These are phyloP conservation scores for Rhynchosporium secalis DNA, from an alignment of 2,329 filamentous ascomycete species.

Conservation along the genomic window DNA sequence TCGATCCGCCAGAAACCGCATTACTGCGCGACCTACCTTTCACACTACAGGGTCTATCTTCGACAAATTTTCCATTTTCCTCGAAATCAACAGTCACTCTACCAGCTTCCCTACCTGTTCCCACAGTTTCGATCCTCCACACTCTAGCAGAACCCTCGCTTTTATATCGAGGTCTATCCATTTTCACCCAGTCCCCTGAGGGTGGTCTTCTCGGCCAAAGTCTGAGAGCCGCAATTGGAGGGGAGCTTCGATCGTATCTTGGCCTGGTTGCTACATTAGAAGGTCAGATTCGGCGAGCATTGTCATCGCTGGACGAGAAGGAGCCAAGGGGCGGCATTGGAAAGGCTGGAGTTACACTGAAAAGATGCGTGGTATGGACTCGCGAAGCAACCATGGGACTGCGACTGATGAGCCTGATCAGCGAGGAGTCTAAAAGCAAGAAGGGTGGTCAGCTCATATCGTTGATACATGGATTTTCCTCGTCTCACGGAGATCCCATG, in stretches of 20 bases:
- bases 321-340: constrained; percentile 70
- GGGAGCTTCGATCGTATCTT: constrained; percentile 85
- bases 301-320: constrained; percentile 70
- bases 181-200: constrained; percentile 78
- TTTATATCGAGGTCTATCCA: constrained; percentile 78
- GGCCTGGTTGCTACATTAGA: constrained; percentile 89
- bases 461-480: constrained; percentile 88
- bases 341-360: constrained; percentile 88
- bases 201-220: constrained; percentile 90
- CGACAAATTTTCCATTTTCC: constrained; percentile 76
- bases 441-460: constrained; percentile 92
- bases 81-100: constrained; percentile 70
- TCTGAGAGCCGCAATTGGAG: constrained; percentile 79
- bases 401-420: constrained; percentile 88
- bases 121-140: constrained; percentile 83
- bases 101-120: constrained; percentile 76
- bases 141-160: constrained; percentile 89
- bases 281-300: constrained; percentile 81
- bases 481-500: constrained; percentile 92
- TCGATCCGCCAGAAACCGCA: constrained; percentile 63
- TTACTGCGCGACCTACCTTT: constrained; percentile 83
- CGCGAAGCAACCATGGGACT: constrained; percentile 95
- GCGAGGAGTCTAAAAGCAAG: constrained; percentile 81
- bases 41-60: constrained; percentile 88
- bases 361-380: constrained; percentile 96